These are phyloP conservation scores for Trametes maxima DNA, from an alignment of 768 basidiomycete species.

Conservation along the genomic window DNA sequence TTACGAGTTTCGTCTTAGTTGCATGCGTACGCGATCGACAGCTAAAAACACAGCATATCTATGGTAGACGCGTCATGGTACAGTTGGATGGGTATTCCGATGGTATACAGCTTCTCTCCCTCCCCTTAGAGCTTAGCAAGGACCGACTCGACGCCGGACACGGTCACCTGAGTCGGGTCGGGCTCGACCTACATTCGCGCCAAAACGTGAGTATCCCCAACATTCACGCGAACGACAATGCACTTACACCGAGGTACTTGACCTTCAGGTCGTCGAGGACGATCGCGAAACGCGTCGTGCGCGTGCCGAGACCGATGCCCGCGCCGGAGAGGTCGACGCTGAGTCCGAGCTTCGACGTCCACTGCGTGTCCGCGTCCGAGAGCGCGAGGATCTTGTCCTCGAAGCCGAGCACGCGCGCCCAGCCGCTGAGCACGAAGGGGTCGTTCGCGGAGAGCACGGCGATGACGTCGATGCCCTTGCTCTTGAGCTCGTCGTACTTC, in stretches of 20 bases:
- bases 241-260: constrained; percentile 50
- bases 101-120: not conserved
- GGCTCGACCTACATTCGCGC: constrained; percentile 31
- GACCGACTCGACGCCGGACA: constrained; percentile 41
- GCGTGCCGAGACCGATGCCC: constrained; percentile 40
- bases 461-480: constrained; percentile 70
- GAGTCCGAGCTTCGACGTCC: constrained; percentile 43
- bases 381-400: constrained; percentile 52
- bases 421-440: constrained; percentile 62
- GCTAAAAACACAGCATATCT: not conserved
- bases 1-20: not conserved
- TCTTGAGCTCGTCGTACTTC: constrained; percentile 67
- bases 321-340: constrained; percentile 49
- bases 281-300: constrained; percentile 56
- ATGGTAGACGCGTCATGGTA: not conserved
- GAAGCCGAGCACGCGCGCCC: constrained; percentile 36
- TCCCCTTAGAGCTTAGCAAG: constrained; percentile 37
- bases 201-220: not conserved
- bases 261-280: constrained; percentile 72
- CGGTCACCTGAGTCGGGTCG: constrained; percentile 34
- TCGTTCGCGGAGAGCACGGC: constrained; percentile 81
- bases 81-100: not conserved
- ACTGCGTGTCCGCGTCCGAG: constrained; percentile 37
- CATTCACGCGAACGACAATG: not conserved
- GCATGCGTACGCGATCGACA: not conserved